These are phyloP conservation scores for Termitomyces sp. DNA, from an alignment of 768 basidiomycete species.

Conservation along the genomic window DNA sequence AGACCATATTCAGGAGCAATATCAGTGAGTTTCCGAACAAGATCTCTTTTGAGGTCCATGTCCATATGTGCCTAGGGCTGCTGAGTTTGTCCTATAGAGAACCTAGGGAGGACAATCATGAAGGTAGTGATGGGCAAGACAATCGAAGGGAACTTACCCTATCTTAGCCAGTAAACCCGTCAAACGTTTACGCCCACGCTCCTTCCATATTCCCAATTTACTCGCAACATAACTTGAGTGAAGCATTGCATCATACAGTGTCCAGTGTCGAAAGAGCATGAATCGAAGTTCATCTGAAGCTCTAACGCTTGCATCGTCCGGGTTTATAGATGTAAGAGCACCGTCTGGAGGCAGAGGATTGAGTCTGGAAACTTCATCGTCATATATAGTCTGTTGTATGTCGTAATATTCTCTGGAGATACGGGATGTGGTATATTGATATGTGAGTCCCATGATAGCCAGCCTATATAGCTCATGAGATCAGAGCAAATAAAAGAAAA, in stretches of 20 bases:
- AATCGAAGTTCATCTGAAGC: slow-evolving; percentile 89
- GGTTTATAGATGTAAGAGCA: slow-evolving; percentile 47
- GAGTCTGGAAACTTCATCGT: slow-evolving; percentile 90
- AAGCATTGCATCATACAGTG: slow-evolving; percentile 95
- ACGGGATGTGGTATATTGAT: slow-evolving; percentile 83
- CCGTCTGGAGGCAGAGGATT: slow-evolving; percentile 55
- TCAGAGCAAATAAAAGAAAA: neutral
- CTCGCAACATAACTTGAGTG: slow-evolving; percentile 96
- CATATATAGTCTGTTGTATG: slow-evolving; percentile 68
- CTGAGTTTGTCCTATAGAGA: slow-evolving; percentile 91
- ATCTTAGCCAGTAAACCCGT: slow-evolving; percentile 95
- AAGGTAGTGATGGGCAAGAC: neutral
- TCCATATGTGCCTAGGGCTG: slow-evolving; percentile 96
- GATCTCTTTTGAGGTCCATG: slow-evolving; percentile 79
- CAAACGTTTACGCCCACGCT: slow-evolving; percentile 82
- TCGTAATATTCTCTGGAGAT: slow-evolving; percentile 89
- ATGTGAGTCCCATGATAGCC: slow-evolving; percentile 89
- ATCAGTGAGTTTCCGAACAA: slow-evolving; percentile 77
- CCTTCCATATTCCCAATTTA: slow-evolving; percentile 95
- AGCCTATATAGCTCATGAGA: slow-evolving; percentile 47
- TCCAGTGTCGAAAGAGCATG: slow-evolving; percentile 96
- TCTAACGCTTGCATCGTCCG: slow-evolving; percentile 82
- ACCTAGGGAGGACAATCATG: slow-evolving; percentile 41
- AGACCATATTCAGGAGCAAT: slow-evolving; percentile 95
- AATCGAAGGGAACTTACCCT: slow-evolving; percentile 59